Evolutionary conservation across 768 basidiomycete species (phyloP).

Genomic region (Boletus subparvulus): DNA sequence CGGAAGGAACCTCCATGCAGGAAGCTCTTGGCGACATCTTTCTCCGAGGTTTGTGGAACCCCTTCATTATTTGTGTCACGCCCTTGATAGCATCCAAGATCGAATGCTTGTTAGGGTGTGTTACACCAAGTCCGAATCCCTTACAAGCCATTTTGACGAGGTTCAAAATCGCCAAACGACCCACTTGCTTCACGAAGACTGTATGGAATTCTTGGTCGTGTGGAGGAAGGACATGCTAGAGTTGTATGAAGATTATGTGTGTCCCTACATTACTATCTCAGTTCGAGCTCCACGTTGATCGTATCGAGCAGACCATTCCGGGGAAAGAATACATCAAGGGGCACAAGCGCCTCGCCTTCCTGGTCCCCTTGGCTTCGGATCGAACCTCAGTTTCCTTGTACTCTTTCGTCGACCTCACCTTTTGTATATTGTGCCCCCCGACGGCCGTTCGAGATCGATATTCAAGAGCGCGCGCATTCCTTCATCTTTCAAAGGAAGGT

Average conservation of each 20-base stretch:
- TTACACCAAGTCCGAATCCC: conserved; percentile 54
- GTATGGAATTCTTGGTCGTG: conserved; percentile 82
- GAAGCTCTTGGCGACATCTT: conserved; percentile 52
- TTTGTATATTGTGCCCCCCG: conserved; percentile 70
- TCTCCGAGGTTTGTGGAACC: conserved; percentile 62
- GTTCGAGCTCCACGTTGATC: conserved; percentile 1
- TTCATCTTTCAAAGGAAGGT: conserved; percentile 56
- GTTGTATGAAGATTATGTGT: conserved; percentile 81
- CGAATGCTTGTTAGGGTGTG: conserved; percentile 84
- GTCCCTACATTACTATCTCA: conserved; percentile 24
- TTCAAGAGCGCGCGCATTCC: conserved; percentile 46
- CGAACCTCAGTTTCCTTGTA: conserved; percentile 79
- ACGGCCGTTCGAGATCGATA: conserved; percentile 41
- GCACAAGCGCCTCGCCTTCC: conserved; percentile 75
- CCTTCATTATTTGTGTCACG: background rate
- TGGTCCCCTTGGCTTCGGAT: conserved; percentile 66
- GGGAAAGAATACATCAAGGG: conserved; percentile 65
- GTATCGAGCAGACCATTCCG: conserved; percentile 49
- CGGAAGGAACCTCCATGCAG: conserved; percentile 19
- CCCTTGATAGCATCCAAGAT: conserved; percentile 49
- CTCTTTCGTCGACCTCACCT: conserved; percentile 82
- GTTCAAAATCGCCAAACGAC: conserved; percentile 60
- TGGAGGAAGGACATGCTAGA: conserved; percentile 81
- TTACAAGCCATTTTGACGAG: conserved; percentile 63
- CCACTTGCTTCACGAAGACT: conserved; percentile 60